These are phyloP conservation scores for Knoxdaviesia capensis DNA, from an alignment of 2,329 filamentous ascomycete genomes.

Conservation along the genomic window DNA sequence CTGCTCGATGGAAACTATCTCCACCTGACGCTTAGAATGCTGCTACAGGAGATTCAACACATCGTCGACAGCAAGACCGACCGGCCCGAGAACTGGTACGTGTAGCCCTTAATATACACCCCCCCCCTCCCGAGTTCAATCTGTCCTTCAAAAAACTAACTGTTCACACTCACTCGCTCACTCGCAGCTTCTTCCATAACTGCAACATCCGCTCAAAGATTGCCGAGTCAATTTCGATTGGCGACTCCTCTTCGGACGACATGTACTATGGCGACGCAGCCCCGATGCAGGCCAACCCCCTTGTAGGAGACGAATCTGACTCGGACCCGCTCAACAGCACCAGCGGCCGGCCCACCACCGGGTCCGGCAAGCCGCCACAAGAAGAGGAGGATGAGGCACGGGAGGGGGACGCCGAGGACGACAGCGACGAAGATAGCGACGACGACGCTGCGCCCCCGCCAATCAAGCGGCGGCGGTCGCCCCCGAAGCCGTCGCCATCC, in stretches of 20 bases:
- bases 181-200: conserved; percentile 66
- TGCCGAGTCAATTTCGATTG: neutral
- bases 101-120: neutral
- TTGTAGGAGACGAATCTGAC: neutral
- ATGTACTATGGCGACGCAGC: too few relatives aligned
- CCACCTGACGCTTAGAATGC: conserved; percentile 18
- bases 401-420: conserved; percentile 5
- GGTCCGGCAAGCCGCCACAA: conserved; percentile 1
- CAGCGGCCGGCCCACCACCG: too few relatives aligned
- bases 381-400: conserved; percentile 15
- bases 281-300: conserved; percentile 6
- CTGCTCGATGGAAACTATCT: conserved; percentile 90
- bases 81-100: conserved; percentile 58
- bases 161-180: conserved; percentile 4
- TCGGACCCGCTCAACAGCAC: neutral
- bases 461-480: conserved; percentile 40
- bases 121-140: neutral
- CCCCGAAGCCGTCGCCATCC: conserved; percentile 16
- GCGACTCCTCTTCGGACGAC: too few relatives aligned
- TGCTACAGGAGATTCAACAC: conserved; percentile 64
- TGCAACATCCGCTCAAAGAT: conserved; percentile 50
- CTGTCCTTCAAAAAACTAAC: conserved; percentile 6
- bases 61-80: conserved; percentile 74
- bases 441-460: conserved; percentile 74
- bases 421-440: conserved; percentile 30